Evolutionary conservation across 352 stramenopile species (phyloP), one percentile per base, ranked within the genome.

Genomic region (Phytophthora macrochlamydospora): DNA sequence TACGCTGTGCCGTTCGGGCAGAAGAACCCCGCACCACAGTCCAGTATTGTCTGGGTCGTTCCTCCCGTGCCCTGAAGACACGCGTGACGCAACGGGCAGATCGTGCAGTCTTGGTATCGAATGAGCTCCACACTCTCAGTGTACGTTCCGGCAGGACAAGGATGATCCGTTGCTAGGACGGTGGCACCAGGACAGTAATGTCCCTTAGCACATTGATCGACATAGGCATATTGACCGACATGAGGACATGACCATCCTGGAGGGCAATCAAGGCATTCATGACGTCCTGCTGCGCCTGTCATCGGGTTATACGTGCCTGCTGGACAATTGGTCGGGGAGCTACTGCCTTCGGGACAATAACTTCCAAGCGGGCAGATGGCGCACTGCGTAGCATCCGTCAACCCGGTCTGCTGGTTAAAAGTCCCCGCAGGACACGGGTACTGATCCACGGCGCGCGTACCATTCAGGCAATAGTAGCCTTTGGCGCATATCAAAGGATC

Each of bases 341-440:
- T 92, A 55, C 87, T 96, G 2, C 70, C 79, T 70, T 93, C 72
- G 2, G 89, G 89, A 52, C 91, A 98, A 62, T 95, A 98, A 18
- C 71, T 80, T n/a, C 91, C 91, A 18, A 87, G 40, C 11, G 76
- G 69, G 50, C 82, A 95, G n/a, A 55, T 43, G 14, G 76, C 54
- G 43, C 86, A 97, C 60, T 90, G 71, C 0, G 74, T 83, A 0
- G 65, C 79, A 8, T 77, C 59, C 2, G 51, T 71, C 30, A 92
- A 58, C 9, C 78, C 80, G 2, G 84, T 94, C 13, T 81, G 62
- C 3, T 71, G 71, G 0, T 85, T 92, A 61, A 94, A 98, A 0
- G 90, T 96, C 7, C 94, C 94, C 0, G 85, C 79, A 33, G 90
- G 83, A 69, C 94, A 98, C 0, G 91, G 92, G 61, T 90, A 96